A percentile compares a stretch with the other conserved stretches of the same genome.
Conservation (phyloP, 768 basidiomycete species). For the Russula olivacea region DNA sequence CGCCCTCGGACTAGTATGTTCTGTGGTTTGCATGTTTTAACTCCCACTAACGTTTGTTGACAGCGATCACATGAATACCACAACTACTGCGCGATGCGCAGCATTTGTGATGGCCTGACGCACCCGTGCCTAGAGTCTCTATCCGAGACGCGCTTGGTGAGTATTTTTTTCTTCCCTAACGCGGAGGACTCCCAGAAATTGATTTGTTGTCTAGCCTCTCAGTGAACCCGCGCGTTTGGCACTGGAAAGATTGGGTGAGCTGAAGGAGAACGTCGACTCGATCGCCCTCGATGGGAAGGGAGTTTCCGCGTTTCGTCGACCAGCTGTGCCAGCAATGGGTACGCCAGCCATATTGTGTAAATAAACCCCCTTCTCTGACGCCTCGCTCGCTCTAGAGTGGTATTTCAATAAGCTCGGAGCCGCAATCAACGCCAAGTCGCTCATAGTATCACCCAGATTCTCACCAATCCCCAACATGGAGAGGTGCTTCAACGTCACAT, state of each 20-base stretch:
- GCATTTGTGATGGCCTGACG: constrained; percentile 27
- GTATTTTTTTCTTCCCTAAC: neutral
- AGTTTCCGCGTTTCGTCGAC: constrained; percentile 1
- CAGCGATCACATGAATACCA: constrained; percentile 18
- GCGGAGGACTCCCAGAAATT: neutral
- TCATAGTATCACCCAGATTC: neutral
- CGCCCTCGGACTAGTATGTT: constrained; percentile 14
- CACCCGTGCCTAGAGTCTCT: constrained; percentile 9
- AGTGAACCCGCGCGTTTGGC: neutral
- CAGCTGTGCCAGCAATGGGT: constrained; percentile 16
- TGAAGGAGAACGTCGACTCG: constrained; percentile 8
- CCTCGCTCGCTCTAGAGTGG: constrained; percentile 1
- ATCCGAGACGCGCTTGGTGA: neutral
- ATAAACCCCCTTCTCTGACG: neutral
- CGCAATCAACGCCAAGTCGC: constrained; percentile 3
- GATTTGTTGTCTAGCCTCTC: constrained; percentile 5
- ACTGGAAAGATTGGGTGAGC: constrained; percentile 1
- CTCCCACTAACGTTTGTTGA: neutral
- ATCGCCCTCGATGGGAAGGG: neutral
- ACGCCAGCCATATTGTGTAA: neutral
- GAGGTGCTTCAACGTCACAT: constrained; percentile 4
- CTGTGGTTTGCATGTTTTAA: neutral
- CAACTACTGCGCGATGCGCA: constrained; percentile 33
- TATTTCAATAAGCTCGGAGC: constrained; percentile 2
- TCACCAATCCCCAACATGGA: constrained; percentile 6